A percentile compares a stretch with the other conserved stretches of the same genome.
Conservation (phyloP, 176 grass and related monocot species). For the Raddia distichophylla region DNA sequence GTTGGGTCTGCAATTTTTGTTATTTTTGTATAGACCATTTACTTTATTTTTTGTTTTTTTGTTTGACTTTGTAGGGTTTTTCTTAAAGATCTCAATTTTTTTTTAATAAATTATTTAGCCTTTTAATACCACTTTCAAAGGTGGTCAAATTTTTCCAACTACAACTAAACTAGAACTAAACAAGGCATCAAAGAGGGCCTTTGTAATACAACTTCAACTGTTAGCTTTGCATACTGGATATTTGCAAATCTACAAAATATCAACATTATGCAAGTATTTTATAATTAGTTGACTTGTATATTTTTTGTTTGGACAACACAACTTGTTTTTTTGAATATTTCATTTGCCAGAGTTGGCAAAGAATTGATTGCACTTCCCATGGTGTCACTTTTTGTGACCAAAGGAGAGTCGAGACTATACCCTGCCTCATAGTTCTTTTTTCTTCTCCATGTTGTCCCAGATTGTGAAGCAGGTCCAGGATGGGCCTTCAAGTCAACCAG, state of each 20-base stretch:
- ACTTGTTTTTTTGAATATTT: slow-evolving; percentile 17
- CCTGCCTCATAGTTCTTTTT: slow-evolving; percentile 35
- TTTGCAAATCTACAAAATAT: background rate
- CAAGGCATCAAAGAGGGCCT: too few relatives aligned
- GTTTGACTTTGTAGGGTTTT: too few relatives aligned
- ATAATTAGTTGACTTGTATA: background rate
- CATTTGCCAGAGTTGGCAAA: slow-evolving; percentile 4
- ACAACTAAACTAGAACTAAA: too few relatives aligned
- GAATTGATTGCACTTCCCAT: background rate
- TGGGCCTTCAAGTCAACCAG: slow-evolving; percentile 38
- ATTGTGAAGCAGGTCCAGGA: slow-evolving; percentile 26
- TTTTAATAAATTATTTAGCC: too few relatives aligned
- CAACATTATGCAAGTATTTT: background rate
- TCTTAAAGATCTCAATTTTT: too few relatives aligned
- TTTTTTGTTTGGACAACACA: background rate
- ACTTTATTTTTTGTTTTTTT: too few relatives aligned
- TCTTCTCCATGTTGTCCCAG: background rate
- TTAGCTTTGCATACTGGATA: background rate
- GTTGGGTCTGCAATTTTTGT: too few relatives aligned
- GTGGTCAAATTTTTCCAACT: too few relatives aligned
- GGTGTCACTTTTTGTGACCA: slow-evolving; percentile 29
- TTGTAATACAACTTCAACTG: background rate
- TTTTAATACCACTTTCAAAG: too few relatives aligned
- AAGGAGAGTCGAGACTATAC: background rate
- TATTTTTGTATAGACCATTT: too few relatives aligned